Conservation (phyloP, 208 protist genomes). For the Leishmania turanica region DNA sequence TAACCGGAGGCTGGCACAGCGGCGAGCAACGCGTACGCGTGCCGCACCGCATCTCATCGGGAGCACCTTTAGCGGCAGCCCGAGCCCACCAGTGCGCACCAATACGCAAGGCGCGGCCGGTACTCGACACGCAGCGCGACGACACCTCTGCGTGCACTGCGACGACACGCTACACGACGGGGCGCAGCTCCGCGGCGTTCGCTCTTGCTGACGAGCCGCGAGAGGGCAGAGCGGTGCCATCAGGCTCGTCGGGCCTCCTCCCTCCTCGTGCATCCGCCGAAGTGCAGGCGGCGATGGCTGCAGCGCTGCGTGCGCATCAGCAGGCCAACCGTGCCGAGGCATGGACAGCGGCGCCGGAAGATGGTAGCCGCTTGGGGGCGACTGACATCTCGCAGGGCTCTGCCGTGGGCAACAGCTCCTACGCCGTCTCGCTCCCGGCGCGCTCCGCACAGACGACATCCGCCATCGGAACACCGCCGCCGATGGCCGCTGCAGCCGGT, state of each 20-base stretch:
- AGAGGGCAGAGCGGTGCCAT: background rate
- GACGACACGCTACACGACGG: slow-evolving; percentile 31
- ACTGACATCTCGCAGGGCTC: slow-evolving; percentile 2
- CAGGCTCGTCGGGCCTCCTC: slow-evolving; percentile 1
- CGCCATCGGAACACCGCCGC: background rate
- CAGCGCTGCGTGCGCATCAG: slow-evolving; percentile 17
- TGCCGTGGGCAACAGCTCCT: slow-evolving; percentile 4
- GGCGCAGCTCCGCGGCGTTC: background rate
- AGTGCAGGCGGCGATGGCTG: slow-evolving; percentile 16
- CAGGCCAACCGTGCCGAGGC: background rate
- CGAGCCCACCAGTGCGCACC: background rate
- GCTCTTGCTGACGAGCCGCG: background rate
- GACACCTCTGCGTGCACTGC: slow-evolving; percentile 12
- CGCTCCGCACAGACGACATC: slow-evolving; percentile 7
- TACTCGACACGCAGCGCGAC: slow-evolving; percentile 22
- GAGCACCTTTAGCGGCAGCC: background rate
- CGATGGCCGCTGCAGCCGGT: background rate
- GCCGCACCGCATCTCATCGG: background rate
- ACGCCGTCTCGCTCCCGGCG: slow-evolving; percentile 13
- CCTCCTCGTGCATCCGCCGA: slow-evolving; percentile 20
- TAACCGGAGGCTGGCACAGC: background rate
- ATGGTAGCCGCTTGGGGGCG: background rate
- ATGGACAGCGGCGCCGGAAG: background rate
- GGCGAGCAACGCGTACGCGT: background rate
- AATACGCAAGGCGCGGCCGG: slow-evolving; percentile 16